Evolutionary conservation across 768 basidiomycete species (phyloP), one percentile per base, ranked within the genome.

Genomic region (Xerocomellus dryophilus): DNA sequence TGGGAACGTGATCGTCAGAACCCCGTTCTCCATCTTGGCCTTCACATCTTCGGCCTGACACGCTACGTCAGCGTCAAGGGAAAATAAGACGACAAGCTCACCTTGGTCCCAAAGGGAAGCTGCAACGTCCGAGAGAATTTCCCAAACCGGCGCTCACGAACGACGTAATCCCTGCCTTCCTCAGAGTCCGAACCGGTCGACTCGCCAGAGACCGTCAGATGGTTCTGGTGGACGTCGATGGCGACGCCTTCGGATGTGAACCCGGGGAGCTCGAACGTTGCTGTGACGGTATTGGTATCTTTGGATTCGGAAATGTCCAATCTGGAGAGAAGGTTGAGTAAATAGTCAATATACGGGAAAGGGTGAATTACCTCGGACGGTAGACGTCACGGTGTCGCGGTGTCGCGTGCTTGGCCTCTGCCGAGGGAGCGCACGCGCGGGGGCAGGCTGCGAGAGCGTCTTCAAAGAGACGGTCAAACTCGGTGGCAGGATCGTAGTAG

Each of bases 251-350:
- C 75, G 49, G 79, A 78, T 49, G 73, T 77, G 47, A 82, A 62
- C 8, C 82, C 81, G 5, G 83, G 82, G 2, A 82, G 66, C 59
- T 83, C 84, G 51, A 84, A 80, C 6, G 75, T 75, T 10, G 79
- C 81, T 2, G 77, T 79, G 25, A 82, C 75, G 18, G 60, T 53
- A 57, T 76, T 76, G n/a, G 63, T 61, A 1, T 74, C 71, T 14
- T 70, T 57, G 47, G 76, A 71, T 61, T 81, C 79, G 47, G 76
- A 70, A 2, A 83, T 48, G 57, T 84, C 75, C 71, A 83, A 60
- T 42, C 74, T 77, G 8, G n/a, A 31, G 38, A n/a, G 9, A 27
- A 4, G 4, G 0, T 41, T 51, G 4, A 36, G 10, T 18, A 17
- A 14, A 12, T 4, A 15, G n/a, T 21, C 23, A 1, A 14, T 14